Conservation (phyloP, 768 basidiomycete genomes). For the Daedalea quercina region DNA sequence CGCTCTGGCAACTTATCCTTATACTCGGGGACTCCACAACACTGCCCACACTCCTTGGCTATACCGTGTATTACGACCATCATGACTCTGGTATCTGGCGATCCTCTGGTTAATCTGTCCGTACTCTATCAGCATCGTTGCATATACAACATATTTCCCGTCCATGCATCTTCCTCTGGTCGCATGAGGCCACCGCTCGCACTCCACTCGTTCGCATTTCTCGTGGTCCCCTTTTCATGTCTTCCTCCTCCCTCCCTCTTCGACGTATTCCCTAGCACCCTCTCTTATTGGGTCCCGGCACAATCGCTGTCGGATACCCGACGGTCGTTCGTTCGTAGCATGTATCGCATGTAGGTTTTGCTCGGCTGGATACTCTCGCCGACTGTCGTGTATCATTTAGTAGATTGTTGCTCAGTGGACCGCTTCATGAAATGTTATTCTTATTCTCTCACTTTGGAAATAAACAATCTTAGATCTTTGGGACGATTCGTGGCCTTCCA, state of each 20-base stretch:
- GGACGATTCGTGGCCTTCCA: no score
- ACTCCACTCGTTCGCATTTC: constrained; percentile 4
- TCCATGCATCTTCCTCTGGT: neutral
- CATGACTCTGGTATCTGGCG: constrained; percentile 12
- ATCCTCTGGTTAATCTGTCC: constrained; percentile 1
- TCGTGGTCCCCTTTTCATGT: neutral
- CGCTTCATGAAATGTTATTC: constrained; percentile 6
- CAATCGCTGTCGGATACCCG: constrained; percentile 1
- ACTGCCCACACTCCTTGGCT: constrained; percentile 16
- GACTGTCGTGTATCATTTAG: constrained; percentile 8
- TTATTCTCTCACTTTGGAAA: neutral
- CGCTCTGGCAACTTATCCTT: constrained; percentile 14
- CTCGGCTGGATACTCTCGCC: neutral
- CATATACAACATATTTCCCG: constrained; percentile 4
- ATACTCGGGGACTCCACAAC: constrained; percentile 17
- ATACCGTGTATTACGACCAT: constrained; percentile 15
- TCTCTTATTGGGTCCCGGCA: neutral
- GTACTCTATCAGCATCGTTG: constrained; percentile 5
- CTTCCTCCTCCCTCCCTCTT: neutral
- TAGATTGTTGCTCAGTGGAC: constrained; percentile 5
- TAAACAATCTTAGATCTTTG: no score
- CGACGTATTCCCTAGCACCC: neutral
- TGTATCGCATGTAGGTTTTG: constrained; percentile 6
- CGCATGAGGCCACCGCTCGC: constrained; percentile 1
- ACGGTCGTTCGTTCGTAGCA: constrained; percentile 2